These are phyloP conservation scores for Scheffersomyces cryptocercus DNA, from an alignment of 1,139 yeast genomes.

Conservation along the genomic window DNA sequence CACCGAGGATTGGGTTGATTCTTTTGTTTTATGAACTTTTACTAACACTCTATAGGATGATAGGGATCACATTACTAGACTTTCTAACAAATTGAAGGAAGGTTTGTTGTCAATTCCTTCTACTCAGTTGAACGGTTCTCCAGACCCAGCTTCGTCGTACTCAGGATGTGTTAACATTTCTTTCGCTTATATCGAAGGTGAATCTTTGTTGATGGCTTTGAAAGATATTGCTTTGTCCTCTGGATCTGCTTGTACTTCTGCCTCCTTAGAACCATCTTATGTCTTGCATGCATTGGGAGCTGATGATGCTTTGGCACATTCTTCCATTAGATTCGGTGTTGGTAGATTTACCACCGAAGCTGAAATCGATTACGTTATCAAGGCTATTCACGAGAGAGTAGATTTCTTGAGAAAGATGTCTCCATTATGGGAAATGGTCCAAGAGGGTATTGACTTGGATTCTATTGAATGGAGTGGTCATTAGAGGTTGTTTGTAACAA, in stretches of 20 bases:
- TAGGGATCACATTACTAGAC: conserved; percentile 61
- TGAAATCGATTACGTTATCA: conserved; percentile 89
- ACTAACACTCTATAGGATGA: conserved; percentile 50
- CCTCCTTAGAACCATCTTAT: conserved; percentile 95
- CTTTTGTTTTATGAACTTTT: conserved; percentile 5
- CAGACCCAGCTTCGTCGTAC: conserved; percentile 58
- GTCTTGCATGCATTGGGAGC: conserved; percentile 97
- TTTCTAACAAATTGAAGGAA: conserved; percentile 70
- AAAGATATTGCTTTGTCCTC: conserved; percentile 95
- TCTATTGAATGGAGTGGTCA: conserved; percentile 98
- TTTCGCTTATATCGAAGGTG: conserved; percentile 97
- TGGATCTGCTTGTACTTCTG: conserved; percentile 99
- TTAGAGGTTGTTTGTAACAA: conserved; percentile 23
- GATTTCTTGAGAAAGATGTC: conserved; percentile 88
- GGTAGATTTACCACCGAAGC: conserved; percentile 97
- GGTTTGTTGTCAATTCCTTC: conserved; percentile 83
- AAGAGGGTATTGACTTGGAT: conserved; percentile 93
- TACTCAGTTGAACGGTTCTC: conserved; percentile 87
- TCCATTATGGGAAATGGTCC: conserved; percentile 99
- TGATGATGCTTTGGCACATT: conserved; percentile 97
- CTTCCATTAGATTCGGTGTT: conserved; percentile 94
- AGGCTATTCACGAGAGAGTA: conserved; percentile 87
- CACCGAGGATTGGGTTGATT: not conserved
- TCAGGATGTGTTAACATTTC: conserved; percentile 96
- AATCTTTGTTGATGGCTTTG: conserved; percentile 93